These are phyloP conservation scores for Leccinum rimulosum DNA, from an alignment of 768 basidiomycete species.

Conservation along the genomic window DNA sequence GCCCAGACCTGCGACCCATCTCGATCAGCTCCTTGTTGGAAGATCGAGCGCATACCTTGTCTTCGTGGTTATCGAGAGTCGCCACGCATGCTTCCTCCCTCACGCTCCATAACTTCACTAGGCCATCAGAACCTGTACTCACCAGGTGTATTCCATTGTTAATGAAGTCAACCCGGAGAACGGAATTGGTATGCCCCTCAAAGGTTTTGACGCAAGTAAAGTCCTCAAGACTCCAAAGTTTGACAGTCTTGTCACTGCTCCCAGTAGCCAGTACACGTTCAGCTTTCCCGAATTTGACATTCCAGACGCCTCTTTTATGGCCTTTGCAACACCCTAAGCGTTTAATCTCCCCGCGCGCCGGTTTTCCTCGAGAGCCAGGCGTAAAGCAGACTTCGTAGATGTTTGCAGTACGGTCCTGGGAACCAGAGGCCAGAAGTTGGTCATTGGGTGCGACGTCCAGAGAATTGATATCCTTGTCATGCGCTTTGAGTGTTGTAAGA, in stretches of 20 bases:
- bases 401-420: slow-evolving; percentile 94
- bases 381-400: slow-evolving; percentile 74
- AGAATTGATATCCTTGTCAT: slow-evolving; percentile 98
- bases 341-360: slow-evolving; percentile 66
- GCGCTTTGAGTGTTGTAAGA: slow-evolving; percentile 83
- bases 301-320: slow-evolving; percentile 96
- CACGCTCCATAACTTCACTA: slow-evolving; percentile 95
- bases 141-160: slow-evolving; percentile 82
- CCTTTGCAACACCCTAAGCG: slow-evolving; percentile 88
- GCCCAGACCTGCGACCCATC: slow-evolving; percentile 84
- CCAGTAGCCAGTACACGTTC: slow-evolving; percentile 89
- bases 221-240: slow-evolving; percentile 92
- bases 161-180: slow-evolving; percentile 88
- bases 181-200: slow-evolving; percentile 97
- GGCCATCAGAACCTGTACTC: slow-evolving; percentile 88
- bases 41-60: slow-evolving; percentile 62
- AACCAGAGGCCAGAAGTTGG: slow-evolving; percentile 84
- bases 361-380: slow-evolving; percentile 36
- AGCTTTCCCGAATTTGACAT: slow-evolving; percentile 79
- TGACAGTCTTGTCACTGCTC: slow-evolving; percentile 93
- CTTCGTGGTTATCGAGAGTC: slow-evolving; percentile 96
- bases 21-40: background rate
- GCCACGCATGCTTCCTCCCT: slow-evolving; percentile 81
- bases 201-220: slow-evolving; percentile 94
- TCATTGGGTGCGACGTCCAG: slow-evolving; percentile 92